Evolutionary conservation across 495 filamentous ascomycete genomes (phyloP).

Genomic region (Lineolata rhizophorae): DNA sequence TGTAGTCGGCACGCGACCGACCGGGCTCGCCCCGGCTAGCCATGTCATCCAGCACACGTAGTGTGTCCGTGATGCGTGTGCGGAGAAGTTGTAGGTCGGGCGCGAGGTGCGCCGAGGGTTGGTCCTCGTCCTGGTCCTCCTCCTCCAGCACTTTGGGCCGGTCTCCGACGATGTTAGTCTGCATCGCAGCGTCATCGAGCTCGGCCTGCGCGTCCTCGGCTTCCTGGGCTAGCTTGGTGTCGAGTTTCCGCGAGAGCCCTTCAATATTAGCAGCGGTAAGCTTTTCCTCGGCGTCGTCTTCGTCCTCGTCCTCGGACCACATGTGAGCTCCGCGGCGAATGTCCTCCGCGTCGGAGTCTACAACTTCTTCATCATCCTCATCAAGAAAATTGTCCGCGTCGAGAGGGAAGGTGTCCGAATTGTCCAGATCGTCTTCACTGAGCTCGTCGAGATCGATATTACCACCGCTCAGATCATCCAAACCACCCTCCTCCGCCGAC

Average conservation of each 20-base stretch:
- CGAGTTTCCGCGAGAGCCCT: constrained; percentile 64
- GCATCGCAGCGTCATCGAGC: constrained; percentile 67
- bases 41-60: constrained; percentile 79
- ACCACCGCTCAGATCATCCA: constrained; percentile 16
- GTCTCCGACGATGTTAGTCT: constrained; percentile 87
- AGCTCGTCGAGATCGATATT: constrained; percentile 17
- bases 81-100: constrained; percentile 81
- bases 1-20: constrained; percentile 70
- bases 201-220: constrained; percentile 60
- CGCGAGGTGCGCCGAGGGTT: constrained; percentile 33
- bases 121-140: constrained; percentile 25
- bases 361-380: constrained; percentile 30
- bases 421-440: constrained; percentile 29
- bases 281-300: constrained; percentile 71
- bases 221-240: constrained; percentile 42
- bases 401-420: constrained; percentile 10
- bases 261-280: constrained; percentile 93
- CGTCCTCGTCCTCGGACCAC: constrained; percentile 90
- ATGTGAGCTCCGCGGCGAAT: constrained; percentile 29
- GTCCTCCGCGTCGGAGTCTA: constrained; percentile 20
- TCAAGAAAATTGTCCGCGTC: constrained; percentile 24
- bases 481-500: constrained; percentile 19
- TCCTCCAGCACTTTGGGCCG: constrained; percentile 49
- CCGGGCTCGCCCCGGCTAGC: constrained; percentile 53
- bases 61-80: constrained; percentile 77